These are phyloP conservation scores for Tritrichomonas musculus DNA, from an alignment of 208 protist species.

Conservation along the genomic window DNA sequence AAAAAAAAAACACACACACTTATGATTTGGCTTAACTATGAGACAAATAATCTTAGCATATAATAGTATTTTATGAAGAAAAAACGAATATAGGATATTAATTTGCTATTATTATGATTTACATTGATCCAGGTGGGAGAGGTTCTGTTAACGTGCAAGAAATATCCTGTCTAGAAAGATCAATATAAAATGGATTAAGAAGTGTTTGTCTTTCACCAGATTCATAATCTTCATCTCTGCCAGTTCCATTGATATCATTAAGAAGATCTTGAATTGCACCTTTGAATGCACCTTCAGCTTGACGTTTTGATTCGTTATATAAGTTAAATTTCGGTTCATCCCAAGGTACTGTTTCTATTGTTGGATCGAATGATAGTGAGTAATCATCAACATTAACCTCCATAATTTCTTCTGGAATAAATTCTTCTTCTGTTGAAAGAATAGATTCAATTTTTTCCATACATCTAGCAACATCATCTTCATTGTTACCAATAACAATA, in stretches of 20 bases:
- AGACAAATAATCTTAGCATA: background rate
- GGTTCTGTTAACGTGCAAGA: background rate
- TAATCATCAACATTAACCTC: background rate
- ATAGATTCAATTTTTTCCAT: background rate
- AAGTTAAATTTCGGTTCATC: background rate
- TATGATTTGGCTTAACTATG: no score
- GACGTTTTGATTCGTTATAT: background rate
- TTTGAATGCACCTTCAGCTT: background rate
- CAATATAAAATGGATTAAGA: background rate
- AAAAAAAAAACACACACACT: no score
- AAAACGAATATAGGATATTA: background rate
- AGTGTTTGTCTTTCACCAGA: background rate
- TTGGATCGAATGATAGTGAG: background rate
- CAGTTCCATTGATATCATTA: background rate
- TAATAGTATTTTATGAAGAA: background rate
- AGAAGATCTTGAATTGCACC: background rate
- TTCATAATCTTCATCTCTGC: background rate
- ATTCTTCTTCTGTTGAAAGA: background rate
- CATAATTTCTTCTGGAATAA: no score
- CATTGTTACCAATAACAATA: conserved; percentile 14
- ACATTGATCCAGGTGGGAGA: background rate
- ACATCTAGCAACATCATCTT: background rate
- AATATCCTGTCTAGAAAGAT: background rate
- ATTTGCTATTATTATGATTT: background rate
- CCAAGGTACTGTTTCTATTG: background rate